These are phyloP conservation scores for Coriolopsis trogii DNA, from an alignment of 1,284 basidiomycete genomes.

Conservation along the genomic window DNA sequence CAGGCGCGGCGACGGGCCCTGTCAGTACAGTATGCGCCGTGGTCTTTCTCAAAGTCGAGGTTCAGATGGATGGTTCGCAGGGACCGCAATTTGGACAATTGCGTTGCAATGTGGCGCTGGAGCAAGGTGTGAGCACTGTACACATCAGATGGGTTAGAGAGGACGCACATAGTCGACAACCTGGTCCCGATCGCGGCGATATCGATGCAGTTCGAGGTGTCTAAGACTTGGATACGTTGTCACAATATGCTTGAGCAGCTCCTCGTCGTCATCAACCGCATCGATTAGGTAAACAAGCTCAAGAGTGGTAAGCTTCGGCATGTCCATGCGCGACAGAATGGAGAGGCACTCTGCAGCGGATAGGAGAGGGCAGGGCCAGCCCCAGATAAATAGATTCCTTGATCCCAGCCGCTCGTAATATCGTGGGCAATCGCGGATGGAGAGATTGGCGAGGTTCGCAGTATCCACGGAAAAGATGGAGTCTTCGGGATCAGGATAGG, in stretches of 20 bases:
- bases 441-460: too few species aligned
- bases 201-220: neutral
- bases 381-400: too few species aligned
- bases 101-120: neutral
- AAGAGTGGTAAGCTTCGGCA: neutral
- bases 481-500: too few species aligned
- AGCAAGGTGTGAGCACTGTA: too few species aligned
- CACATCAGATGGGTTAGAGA: neutral
- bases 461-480: too few species aligned
- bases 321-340: neutral
- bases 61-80: neutral
- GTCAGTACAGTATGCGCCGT: neutral
- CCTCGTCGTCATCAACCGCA: neutral
- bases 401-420: too few species aligned
- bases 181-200: neutral
- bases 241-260: neutral
- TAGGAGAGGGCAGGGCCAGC: too few species aligned
- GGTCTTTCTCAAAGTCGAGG: neutral
- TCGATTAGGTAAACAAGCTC: neutral
- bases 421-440: too few species aligned
- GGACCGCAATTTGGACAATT: neutral
- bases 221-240: neutral
- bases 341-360: neutral
- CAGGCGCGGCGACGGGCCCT: neutral
- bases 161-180: neutral